Evolutionary conservation across 352 stramenopile genomes (phyloP).

Genomic region (Phytophthora macrochlamydospora): DNA sequence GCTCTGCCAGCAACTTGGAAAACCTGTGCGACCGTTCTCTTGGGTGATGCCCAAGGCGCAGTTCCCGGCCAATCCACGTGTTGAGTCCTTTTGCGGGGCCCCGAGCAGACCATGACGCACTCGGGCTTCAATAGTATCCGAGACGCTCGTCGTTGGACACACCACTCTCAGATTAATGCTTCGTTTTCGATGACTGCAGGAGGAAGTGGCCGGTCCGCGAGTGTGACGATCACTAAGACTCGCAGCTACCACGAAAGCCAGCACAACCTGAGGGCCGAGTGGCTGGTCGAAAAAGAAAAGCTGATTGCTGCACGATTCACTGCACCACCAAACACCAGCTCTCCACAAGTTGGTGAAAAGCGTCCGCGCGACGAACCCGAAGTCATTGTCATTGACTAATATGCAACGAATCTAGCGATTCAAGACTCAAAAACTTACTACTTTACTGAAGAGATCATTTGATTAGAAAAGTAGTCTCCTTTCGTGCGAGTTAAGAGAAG

Average conservation of each 20-base stretch:
- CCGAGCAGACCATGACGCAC: background rate
- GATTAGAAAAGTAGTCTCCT: no score
- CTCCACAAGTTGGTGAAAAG: background rate
- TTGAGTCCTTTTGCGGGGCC: background rate
- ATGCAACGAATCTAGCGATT: no score
- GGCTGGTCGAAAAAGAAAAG: background rate
- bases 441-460: no score
- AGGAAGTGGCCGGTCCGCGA: background rate
- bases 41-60: conserved; percentile 13
- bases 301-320: background rate
- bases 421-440: no score
- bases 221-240: background rate
- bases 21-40: conserved; percentile 4
- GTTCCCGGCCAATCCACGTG: background rate
- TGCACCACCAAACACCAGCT: background rate
- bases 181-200: background rate
- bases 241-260: background rate
- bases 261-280: background rate
- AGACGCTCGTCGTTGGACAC: background rate
- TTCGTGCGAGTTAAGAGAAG: background rate
- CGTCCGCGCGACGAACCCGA: background rate
- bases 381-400: conserved; percentile 1
- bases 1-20: conserved; percentile 8
- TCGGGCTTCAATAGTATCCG: background rate
- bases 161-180: background rate